These are phyloP conservation scores for Rhizopogon vinicolor DNA, from an alignment of 768 basidiomycete species.

Conservation along the genomic window DNA sequence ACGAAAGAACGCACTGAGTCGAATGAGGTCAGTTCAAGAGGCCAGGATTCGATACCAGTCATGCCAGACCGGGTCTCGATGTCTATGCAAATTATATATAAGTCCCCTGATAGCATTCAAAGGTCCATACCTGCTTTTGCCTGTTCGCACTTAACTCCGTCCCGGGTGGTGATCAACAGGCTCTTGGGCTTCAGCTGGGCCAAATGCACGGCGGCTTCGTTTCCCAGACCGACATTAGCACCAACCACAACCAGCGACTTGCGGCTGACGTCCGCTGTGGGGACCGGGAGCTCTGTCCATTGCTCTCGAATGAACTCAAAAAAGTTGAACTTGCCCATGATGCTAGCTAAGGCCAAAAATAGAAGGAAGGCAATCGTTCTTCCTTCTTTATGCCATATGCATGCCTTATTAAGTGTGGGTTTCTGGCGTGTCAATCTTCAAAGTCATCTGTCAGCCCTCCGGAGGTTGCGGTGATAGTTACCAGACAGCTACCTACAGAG, in stretches of 20 bases:
- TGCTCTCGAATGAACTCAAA: slow-evolving; percentile 20
- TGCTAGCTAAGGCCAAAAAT: not conserved
- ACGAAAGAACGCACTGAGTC: slow-evolving; percentile 28
- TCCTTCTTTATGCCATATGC: no score
- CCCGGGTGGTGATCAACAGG: slow-evolving; percentile 21
- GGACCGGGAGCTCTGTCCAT: slow-evolving; percentile 20
- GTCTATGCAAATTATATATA: slow-evolving; percentile 5
- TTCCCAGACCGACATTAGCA: slow-evolving; percentile 26
- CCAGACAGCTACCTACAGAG: not conserved
- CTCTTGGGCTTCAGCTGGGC: slow-evolving; percentile 19
- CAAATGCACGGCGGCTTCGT: slow-evolving; percentile 22
- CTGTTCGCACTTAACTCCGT: slow-evolving; percentile 15
- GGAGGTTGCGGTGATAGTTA: no score
- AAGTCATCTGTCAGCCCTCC: no score
- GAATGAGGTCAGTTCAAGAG: slow-evolving; percentile 29
- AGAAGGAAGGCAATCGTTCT: no score
- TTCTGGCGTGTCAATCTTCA: no score
- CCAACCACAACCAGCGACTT: slow-evolving; percentile 21
- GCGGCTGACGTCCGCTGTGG: slow-evolving; percentile 14
- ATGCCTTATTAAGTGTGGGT: no score
- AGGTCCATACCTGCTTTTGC: slow-evolving; percentile 13
- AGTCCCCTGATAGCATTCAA: not conserved
- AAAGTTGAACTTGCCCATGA: slow-evolving; percentile 20
- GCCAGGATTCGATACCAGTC: slow-evolving; percentile 23
- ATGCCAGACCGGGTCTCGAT: slow-evolving; percentile 10